Conservation (phyloP, 768 basidiomycete species). For the Leccinum arenicola region DNA sequence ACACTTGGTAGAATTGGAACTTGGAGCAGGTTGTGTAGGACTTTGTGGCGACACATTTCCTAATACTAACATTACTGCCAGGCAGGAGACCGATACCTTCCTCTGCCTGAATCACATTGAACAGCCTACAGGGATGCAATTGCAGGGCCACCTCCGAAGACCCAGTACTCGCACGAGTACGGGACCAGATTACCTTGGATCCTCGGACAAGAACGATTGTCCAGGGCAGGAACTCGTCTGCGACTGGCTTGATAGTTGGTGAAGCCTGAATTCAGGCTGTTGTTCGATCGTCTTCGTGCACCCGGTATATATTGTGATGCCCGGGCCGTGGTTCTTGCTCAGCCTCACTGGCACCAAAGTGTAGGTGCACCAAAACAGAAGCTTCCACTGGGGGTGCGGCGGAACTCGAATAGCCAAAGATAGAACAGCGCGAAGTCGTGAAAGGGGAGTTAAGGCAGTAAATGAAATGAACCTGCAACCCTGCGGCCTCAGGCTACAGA, state of each 20-base stretch:
- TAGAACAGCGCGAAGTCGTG: background rate
- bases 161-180: background rate
- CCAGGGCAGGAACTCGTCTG: background rate
- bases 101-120: background rate
- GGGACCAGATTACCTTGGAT: background rate
- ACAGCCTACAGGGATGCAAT: background rate
- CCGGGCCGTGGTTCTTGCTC: background rate
- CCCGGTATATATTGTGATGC: background rate
- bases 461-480: background rate
- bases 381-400: background rate
- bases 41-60: background rate
- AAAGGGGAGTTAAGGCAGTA: background rate
- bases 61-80: background rate
- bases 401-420: background rate
- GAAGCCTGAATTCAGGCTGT: background rate
- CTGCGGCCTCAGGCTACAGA: background rate
- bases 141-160: background rate
- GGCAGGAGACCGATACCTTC: background rate
- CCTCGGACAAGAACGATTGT: background rate
- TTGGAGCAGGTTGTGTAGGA: background rate
- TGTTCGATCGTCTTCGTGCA: background rate
- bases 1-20: background rate
- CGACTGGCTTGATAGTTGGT: background rate
- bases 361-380: background rate
- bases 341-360: background rate